These are phyloP conservation scores for Zygosaccharomyces sapae DNA, from an alignment of 1,139 yeast species.

Conservation along the genomic window DNA sequence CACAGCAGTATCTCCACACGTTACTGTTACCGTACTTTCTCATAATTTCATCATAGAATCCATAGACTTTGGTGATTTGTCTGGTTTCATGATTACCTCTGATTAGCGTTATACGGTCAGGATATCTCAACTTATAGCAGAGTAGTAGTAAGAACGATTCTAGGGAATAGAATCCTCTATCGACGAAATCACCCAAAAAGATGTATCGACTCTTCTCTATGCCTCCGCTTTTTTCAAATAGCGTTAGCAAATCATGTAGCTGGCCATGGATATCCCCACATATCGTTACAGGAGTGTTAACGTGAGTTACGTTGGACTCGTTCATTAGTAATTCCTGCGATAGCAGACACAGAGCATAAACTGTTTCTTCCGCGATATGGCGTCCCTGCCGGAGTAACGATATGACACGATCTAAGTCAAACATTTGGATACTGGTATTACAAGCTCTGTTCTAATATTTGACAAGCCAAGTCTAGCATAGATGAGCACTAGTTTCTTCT, in stretches of 20 bases:
- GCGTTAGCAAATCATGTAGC: conserved; percentile 84
- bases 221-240: conserved; percentile 82
- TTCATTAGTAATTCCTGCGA: conserved; percentile 89
- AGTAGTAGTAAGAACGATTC: conserved; percentile 77
- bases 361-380: conserved; percentile 78
- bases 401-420: conserved; percentile 42
- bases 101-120: conserved; percentile 85
- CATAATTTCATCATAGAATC: conserved; percentile 95
- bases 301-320: conserved; percentile 92
- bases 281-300: conserved; percentile 93
- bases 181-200: conserved; percentile 73
- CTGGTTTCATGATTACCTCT: conserved; percentile 97
- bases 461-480: no score
- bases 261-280: conserved; percentile 99
- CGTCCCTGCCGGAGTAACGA: conserved; percentile 68
- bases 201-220: conserved; percentile 56
- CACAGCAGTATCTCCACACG: conserved; percentile 80
- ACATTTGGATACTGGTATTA: conserved; percentile 7
- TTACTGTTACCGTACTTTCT: conserved; percentile 93
- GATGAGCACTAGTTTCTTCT: no score
- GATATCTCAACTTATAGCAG: conserved; percentile 86
- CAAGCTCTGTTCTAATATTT: no score
- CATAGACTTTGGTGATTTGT: conserved; percentile 96
- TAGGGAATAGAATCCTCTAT: conserved; percentile 92
- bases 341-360: conserved; percentile 74